A percentile compares a stretch with the other conserved stretches of the same genome.
phyloP scores from a whole-genome alignment of 169 alveolate species.

The Plasmodium fragile region DNA sequence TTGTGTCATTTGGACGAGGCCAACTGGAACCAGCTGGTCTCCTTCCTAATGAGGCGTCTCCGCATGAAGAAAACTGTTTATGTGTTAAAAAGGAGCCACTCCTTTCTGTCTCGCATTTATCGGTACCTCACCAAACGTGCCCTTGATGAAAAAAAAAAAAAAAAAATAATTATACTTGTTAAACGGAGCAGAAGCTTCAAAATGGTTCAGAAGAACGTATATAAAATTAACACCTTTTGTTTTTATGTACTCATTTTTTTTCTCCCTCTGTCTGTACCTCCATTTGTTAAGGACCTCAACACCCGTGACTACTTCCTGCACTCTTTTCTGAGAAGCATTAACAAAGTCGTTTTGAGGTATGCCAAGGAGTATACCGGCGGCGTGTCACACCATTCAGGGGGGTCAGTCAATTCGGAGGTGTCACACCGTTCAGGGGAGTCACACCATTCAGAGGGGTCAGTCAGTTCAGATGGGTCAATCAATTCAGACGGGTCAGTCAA shows the following conservation, averaged over 20 bases:
- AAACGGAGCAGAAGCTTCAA: conserved; percentile 46
- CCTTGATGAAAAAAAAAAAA: conserved; percentile 14
- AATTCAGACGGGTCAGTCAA: not conserved
- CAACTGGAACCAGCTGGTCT: not conserved
- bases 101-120: not conserved
- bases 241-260: conserved; percentile 27
- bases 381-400: too few relatives aligned
- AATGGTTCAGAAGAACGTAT: conserved; percentile 1
- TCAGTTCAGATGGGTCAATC: not conserved
- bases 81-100: not conserved
- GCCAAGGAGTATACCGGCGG: conserved; percentile 1
- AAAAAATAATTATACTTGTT: conserved; percentile 24
- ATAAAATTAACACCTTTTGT: conserved; percentile 40
- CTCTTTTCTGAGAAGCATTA: conserved; percentile 20
- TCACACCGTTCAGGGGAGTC: not conserved
- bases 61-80: not conserved
- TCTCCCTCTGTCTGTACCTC: conserved; percentile 38
- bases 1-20: not conserved
- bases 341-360: conserved; percentile 29
- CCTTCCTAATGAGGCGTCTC: not conserved
- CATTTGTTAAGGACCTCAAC: conserved; percentile 4
- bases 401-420: too few relatives aligned
- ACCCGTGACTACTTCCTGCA: conserved; percentile 15
- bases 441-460: not conserved
- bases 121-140: not conserved